Evolutionary conservation across 805 yeast genomes (phyloP).

Genomic region (Grigorovia yakushimaensis): DNA sequence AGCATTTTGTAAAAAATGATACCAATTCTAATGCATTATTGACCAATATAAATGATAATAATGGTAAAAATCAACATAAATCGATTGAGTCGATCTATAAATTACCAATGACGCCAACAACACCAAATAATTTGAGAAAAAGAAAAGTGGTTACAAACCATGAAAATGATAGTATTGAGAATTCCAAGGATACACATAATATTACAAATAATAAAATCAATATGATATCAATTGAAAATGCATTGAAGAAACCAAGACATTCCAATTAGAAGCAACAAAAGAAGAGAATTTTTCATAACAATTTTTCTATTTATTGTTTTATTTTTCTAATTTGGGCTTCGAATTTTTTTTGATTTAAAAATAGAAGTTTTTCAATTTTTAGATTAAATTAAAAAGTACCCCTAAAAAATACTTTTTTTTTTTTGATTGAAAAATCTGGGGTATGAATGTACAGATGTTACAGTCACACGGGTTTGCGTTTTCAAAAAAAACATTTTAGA

Average conservation of each 20-base stretch:
- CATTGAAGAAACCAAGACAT: neutral
- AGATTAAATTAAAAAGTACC: neutral
- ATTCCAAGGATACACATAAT: neutral
- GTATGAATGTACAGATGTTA: neutral
- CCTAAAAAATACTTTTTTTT: neutral
- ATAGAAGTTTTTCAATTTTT: neutral
- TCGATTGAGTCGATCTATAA: neutral
- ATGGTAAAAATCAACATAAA: neutral
- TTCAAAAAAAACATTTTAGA: no score
- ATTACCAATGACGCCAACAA: constrained; percentile 18
- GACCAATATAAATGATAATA: neutral
- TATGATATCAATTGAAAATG: neutral
- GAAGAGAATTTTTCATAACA: neutral
- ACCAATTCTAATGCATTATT: neutral
- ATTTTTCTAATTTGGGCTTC: neutral
- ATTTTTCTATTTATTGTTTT: no score
- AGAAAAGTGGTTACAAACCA: neutral
- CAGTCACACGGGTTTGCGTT: neutral
- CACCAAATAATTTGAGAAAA: constrained; percentile 12
- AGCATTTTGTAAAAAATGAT: no score
- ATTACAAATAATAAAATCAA: neutral
- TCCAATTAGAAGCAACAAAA: neutral
- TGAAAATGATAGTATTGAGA: neutral
- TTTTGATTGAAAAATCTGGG: neutral
- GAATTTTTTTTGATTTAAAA: neutral